Base-by-base conservation (phyloP, 768 basidiomycete genomes). In the Podaxis sp. region DNA sequence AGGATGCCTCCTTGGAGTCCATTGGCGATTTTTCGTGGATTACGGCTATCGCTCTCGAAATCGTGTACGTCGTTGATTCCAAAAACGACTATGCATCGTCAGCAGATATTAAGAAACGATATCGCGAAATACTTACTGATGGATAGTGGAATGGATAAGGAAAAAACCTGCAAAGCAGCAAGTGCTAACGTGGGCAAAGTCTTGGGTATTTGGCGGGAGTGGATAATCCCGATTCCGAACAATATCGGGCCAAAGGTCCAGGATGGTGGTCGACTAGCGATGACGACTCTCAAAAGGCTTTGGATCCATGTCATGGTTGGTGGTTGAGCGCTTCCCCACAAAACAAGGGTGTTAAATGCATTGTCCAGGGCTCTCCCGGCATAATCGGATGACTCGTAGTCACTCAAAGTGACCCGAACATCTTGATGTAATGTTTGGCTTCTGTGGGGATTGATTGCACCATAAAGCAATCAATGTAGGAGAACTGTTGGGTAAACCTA, bases 51-150 rank as follows among this genome's bases (percentile, higher is more conserved):
- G 38, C 62, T 62, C 40, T 65, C 58, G 36, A 59, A 67, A 30
- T 67, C 66, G n/a, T 65, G 54, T 6, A 67, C 59, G 30, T 67
- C 66, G 33, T 65, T 67, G 3, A 67, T 62, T 17, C 66, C 66
- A 44, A 67, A 67, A 4, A 65, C 46, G n/a, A 67, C 66, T 67
- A 13, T 50, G 56, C 61, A 0, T 3, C 13, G 33, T 37, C 8
- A 53, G 51, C 33, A 7, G n/a, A n/a, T 30, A 12, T 7, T 3
- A 13, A 44, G 5, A 8, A 44, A 17, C 33, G 15, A 2, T 37
- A 22, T 17, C 15, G 20, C 20, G 12, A 38, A 36, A 37, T 1
- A 62, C 60, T 52, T n/a, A 65, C 64, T 58, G 3, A 62, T 62
- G 17, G 24, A 53, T 36, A 62, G 56, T 24, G 60, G 64, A 24